These are phyloP conservation scores for Russula sp. DNA, from an alignment of 768 basidiomycete species.

Conservation along the genomic window DNA sequence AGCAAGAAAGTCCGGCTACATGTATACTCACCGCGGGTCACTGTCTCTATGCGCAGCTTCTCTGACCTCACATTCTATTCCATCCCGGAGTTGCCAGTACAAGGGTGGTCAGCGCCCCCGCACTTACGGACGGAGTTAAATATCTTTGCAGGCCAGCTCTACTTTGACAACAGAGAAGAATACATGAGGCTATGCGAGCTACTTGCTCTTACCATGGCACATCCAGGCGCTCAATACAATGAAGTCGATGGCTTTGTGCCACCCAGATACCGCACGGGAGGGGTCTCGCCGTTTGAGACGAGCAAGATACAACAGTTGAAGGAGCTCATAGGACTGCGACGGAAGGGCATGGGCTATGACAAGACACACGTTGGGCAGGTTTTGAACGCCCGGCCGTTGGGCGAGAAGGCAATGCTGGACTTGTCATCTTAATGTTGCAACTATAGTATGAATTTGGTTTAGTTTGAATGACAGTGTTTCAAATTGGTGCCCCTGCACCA, in stretches of 20 bases:
- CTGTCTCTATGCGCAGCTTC: not conserved
- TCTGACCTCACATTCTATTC: conserved; percentile 1
- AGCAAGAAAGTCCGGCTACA: not conserved
- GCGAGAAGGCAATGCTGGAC: not conserved
- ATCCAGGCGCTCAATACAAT: not conserved
- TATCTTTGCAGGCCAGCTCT: not conserved
- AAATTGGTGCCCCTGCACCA: no score
- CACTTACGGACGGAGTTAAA: conserved; percentile 1
- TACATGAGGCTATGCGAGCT: not conserved
- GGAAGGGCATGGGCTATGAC: conserved; percentile 15
- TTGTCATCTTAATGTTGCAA: not conserved
- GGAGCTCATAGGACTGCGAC: not conserved
- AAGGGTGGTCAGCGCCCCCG: not conserved
- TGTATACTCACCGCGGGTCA: conserved; percentile 3
- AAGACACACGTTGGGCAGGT: conserved; percentile 12
- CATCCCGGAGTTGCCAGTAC: not conserved
- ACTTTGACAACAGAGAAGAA: conserved; percentile 1
- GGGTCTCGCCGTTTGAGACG: not conserved
- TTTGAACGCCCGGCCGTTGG: not conserved
- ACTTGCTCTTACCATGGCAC: conserved; percentile 1
- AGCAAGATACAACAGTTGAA: not conserved
- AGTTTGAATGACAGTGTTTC: no score
- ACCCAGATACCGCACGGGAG: not conserved
- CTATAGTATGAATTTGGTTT: not conserved
- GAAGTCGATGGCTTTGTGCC: conserved; percentile 8